Evolutionary conservation across 1,284 basidiomycete species (phyloP).

Genomic region (Ceratobasidium sp.): DNA sequence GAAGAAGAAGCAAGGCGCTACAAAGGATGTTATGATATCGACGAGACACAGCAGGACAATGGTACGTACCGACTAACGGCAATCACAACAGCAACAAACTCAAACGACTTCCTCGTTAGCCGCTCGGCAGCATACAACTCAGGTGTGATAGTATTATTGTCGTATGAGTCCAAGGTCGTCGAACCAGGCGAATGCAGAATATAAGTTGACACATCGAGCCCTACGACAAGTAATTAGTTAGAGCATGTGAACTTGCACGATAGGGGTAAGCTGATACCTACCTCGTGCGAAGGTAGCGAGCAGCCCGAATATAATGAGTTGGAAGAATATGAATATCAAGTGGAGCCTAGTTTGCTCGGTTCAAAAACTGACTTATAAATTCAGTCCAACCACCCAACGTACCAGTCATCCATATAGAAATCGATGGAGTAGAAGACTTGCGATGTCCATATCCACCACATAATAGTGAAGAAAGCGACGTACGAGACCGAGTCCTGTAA

Average conservation of each 20-base stretch:
- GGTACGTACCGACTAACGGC: slow-evolving; percentile 23
- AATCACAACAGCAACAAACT: slow-evolving; percentile 1
- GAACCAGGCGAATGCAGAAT: slow-evolving; percentile 36
- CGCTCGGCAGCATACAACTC: background rate
- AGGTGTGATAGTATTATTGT: background rate
- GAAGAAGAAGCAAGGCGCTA: slow-evolving; percentile 6
- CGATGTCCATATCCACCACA: slow-evolving; percentile 33
- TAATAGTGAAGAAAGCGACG: slow-evolving; percentile 1
- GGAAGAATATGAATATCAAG: background rate
- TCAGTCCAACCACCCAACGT: too few species aligned
- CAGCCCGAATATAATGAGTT: slow-evolving; percentile 34
- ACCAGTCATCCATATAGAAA: slow-evolving; percentile 42
- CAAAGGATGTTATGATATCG: background rate
- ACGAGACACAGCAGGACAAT: background rate
- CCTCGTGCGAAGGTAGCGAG: slow-evolving; percentile 24
- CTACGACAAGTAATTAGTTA: background rate
- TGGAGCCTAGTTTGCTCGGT: slow-evolving; percentile 31
- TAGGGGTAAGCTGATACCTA: too few species aligned
- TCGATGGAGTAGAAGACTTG: slow-evolving; percentile 31
- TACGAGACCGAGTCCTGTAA: slow-evolving; percentile 12
- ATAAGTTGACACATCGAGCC: slow-evolving; percentile 23
- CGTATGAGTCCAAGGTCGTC: background rate
- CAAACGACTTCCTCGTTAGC: background rate
- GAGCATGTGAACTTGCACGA: too few species aligned
- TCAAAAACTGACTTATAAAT: too few species aligned